Conservation (phyloP, 768 basidiomycete genomes). For the Boletus bicolor region DNA sequence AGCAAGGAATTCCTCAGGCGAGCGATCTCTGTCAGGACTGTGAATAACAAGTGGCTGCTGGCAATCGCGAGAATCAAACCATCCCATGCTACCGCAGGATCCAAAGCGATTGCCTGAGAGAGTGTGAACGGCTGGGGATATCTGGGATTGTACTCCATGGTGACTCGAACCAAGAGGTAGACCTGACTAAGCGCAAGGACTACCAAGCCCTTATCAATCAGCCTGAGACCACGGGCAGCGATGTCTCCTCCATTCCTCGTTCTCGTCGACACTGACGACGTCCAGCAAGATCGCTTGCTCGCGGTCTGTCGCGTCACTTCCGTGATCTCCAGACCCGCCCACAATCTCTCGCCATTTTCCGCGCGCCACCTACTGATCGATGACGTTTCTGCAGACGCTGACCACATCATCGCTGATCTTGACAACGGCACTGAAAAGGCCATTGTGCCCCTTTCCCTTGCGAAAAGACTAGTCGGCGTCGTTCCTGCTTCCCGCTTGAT, state of each 20-base stretch:
- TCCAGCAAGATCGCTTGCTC: constrained; percentile 45
- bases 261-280: constrained; percentile 46
- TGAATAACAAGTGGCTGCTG: neutral
- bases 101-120: constrained; percentile 58
- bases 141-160: constrained; percentile 65
- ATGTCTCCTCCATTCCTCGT: constrained; percentile 50
- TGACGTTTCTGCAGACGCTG: constrained; percentile 42
- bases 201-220: neutral
- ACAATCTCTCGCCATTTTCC: constrained; percentile 28
- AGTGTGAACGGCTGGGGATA: constrained; percentile 76
- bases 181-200: constrained; percentile 21
- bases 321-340: constrained; percentile 50
- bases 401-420: constrained; percentile 60
- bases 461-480: constrained; percentile 60
- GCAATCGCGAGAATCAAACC: constrained; percentile 39
- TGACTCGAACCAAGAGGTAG: neutral
- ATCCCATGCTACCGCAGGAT: constrained; percentile 66
- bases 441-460: constrained; percentile 66
- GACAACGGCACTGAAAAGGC: constrained; percentile 80
- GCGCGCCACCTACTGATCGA: constrained; percentile 58
- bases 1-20: constrained; percentile 70
- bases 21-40: constrained; percentile 55
- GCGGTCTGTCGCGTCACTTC: constrained; percentile 77
- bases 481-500: constrained; percentile 72
- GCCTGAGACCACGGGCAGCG: neutral